Percentiles rank a stretch among this genome's conserved stretches.
phyloP scores from a whole-genome alignment of 768 basidiomycete species.

The Lentinula sp. region DNA sequence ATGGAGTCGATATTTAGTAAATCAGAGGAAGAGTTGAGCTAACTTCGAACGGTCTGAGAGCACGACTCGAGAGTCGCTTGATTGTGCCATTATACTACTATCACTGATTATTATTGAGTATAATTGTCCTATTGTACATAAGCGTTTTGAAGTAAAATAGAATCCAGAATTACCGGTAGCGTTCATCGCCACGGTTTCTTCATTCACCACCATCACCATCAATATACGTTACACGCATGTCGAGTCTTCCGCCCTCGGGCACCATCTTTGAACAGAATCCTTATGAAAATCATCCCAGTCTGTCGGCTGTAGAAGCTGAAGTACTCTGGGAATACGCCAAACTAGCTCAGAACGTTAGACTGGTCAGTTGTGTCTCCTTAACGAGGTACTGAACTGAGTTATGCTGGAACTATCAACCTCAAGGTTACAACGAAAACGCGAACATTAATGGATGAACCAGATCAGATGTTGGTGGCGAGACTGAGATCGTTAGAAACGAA shows the following conservation, averaged over 20 bases:
- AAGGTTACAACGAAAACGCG: slow-evolving; percentile 69
- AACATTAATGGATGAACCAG: slow-evolving; percentile 66
- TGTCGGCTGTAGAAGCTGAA: slow-evolving; percentile 67
- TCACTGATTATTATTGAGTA: background rate
- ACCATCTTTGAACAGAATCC: slow-evolving; percentile 58
- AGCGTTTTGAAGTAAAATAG: background rate
- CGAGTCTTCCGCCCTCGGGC: background rate
- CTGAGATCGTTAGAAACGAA: slow-evolving; percentile 84
- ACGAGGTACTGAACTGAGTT: background rate
- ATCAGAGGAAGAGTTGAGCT: background rate
- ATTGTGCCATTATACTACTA: too few species aligned
- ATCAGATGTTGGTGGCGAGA: slow-evolving; percentile 68
- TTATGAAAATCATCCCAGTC: slow-evolving; percentile 62
- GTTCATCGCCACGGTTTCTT: too few species aligned
- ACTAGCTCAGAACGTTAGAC: slow-evolving; percentile 72
- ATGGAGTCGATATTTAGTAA: slow-evolving; percentile 2
- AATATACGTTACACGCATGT: background rate
- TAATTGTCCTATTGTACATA: background rate
- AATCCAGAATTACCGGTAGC: too few species aligned
- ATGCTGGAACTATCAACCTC: background rate
- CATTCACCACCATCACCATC: background rate
- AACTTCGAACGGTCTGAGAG: background rate
- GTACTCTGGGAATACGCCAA: slow-evolving; percentile 94
- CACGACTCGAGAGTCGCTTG: too few species aligned
- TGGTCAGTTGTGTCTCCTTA: slow-evolving; percentile 38